Base-by-base conservation (phyloP, 1,284 basidiomycete species). In the Cystobasidium pallidum region DNA sequence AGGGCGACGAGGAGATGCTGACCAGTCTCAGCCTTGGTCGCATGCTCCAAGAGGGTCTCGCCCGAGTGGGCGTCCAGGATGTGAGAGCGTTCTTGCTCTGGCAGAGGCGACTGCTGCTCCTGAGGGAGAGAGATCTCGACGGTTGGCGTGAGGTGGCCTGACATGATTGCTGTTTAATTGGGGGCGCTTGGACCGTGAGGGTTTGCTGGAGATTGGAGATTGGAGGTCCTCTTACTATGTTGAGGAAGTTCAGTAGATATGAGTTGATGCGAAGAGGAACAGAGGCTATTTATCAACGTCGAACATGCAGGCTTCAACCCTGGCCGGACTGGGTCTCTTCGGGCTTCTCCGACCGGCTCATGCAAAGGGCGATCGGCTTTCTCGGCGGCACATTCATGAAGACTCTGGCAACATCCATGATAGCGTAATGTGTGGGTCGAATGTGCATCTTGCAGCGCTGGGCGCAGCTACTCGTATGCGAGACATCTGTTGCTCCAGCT, bases 91-190 rank as follows among this genome's bases (percentile, higher is more conserved):
- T 68, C 66, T 34, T 43, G 41, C 24, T 43, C 43, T 28, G 66
- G 66, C 19, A 68, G 57, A 30, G 66, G 66, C 2, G 66, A 61
- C 36, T 58, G 55, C 55, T 43, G 55, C 32, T 61, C 57, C 45
- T 61, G 58, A 24, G 58, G 58, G 15, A 61, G 58, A 7, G 36
- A 41, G 17, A 61, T 61, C 34, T 61, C 58, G 58, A 61, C 58
- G 24, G 36, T 61, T 17, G 58, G 58, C n/a, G 54, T n/a, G 10
- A n/a, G 7, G 32, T 61, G 58, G 41, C 30, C 36, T 41, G 58
- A 61, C 58, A 61, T 61, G 21, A 61, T 26, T 61, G 39, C 41
- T 19, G 19, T 13, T 13, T 58, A 6, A 39, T 13, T 2, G 15
- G 36, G 21, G 58, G 24, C 41, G 58, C 36, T 61, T 61, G 58